A percentile compares a stretch with the other conserved stretches of the same genome.
Conservation (phyloP, 164 flowering plant species). For the Vitis rotundifolia region DNA sequence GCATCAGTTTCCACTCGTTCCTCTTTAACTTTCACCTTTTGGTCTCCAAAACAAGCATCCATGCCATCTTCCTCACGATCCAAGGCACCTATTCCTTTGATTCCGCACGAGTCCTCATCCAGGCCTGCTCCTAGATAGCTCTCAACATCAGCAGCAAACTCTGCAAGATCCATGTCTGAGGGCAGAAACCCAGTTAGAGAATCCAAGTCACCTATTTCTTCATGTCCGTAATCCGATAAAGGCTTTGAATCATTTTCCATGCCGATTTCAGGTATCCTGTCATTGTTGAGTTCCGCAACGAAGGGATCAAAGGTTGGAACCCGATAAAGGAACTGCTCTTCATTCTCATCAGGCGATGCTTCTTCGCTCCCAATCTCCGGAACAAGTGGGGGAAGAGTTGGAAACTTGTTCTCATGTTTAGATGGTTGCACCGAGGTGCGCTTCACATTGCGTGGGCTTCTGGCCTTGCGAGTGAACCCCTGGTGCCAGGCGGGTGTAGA, state of each 20-base stretch:
- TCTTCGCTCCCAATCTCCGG: constrained; percentile 49
- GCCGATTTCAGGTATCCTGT: background rate
- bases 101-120: constrained; percentile 22
- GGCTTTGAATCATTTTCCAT: background rate
- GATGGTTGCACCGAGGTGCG: background rate
- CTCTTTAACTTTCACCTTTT: constrained; percentile 30
- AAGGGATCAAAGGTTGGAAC: constrained; percentile 54
- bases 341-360: constrained; percentile 19
- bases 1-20: constrained; percentile 16
- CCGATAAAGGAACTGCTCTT: constrained; percentile 29
- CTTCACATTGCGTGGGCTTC: constrained; percentile 38
- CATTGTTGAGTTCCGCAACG: constrained; percentile 15
- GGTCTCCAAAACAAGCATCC: background rate
- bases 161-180: constrained; percentile 45
- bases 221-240: constrained; percentile 2
- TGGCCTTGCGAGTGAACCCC: constrained; percentile 49
- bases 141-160: constrained; percentile 59
- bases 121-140: constrained; percentile 33
- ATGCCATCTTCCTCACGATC: constrained; percentile 10
- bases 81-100: constrained; percentile 13
- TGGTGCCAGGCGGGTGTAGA: constrained; percentile 35
- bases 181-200: constrained; percentile 29
- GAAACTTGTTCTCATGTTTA: background rate
- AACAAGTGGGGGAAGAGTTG: constrained; percentile 31
- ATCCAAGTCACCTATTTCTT: constrained; percentile 19